Percentiles rank a stretch among this genome's conserved stretches.
These are phyloP conservation scores for Plenodomus tracheiphilus DNA, from an alignment of 2,329 filamentous ascomycete species.

Conservation along the genomic window DNA sequence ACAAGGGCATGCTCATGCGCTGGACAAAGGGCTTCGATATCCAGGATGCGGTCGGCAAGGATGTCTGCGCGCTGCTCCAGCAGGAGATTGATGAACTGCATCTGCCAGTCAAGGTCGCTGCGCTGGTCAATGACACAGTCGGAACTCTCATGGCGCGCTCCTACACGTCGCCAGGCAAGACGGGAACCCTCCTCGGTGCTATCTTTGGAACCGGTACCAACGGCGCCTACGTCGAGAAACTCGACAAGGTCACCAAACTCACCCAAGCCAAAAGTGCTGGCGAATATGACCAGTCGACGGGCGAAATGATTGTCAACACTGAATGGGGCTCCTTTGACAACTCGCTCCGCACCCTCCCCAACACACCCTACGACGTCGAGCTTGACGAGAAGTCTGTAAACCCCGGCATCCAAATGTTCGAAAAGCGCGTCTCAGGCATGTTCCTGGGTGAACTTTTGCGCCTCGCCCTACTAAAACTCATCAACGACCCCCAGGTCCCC, in stretches of 20 bases:
- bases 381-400: constrained; percentile 84
- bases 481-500: constrained; percentile 66
- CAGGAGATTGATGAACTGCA: constrained; percentile 82
- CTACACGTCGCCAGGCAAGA: constrained; percentile 88
- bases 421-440: constrained; percentile 98
- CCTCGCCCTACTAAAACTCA: constrained; percentile 71
- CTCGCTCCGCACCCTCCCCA: constrained; percentile 81
- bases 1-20: constrained; percentile 89
- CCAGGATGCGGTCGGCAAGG: constrained; percentile 87
- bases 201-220: constrained; percentile 99
- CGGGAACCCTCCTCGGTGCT: constrained; percentile 84
- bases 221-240: constrained; percentile 94
- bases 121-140: constrained; percentile 95
- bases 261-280: constrained; percentile 46
- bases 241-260: constrained; percentile 81
- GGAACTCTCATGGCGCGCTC: constrained; percentile 97
- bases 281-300: constrained; percentile 77
- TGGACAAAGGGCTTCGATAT: constrained; percentile 99
- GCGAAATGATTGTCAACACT: constrained; percentile 96
- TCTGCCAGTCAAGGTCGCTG: constrained; percentile 91
- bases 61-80: constrained; percentile 90
- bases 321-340: constrained; percentile 99
- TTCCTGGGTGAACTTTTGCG: constrained; percentile 94
- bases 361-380: constrained; percentile 77
- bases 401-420: constrained; percentile 96